Percentiles rank a stretch among this genome's conserved stretches.
phyloP scores from a whole-genome alignment of 2,329 filamentous ascomycete genomes.

The Colletotrichum sp. region DNA sequence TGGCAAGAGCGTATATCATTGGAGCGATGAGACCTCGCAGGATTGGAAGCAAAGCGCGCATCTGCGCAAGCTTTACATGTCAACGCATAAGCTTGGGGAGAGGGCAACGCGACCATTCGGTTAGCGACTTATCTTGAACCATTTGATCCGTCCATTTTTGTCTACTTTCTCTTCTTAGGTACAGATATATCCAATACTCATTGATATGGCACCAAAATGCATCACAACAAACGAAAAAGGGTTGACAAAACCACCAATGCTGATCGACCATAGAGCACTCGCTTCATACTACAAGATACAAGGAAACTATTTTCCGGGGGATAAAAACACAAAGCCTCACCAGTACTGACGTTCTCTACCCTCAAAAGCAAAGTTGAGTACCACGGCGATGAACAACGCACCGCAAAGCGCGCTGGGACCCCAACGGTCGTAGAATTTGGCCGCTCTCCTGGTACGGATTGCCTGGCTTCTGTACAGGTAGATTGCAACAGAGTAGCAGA shows the following conservation, averaged over 20 bases:
- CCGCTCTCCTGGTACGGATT: constrained; percentile 83
- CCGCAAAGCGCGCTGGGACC: constrained; percentile 81
- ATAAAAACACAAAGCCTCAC: constrained; percentile 33
- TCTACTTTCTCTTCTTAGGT: neutral
- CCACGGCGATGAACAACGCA: constrained; percentile 75
- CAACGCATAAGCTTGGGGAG: neutral
- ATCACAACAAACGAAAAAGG: neutral
- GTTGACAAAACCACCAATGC: neutral
- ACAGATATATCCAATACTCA: neutral
- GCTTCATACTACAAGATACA: neutral
- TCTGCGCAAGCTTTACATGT: neutral
- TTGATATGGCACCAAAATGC: neutral
- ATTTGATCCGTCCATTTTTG: neutral
- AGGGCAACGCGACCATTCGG: neutral
- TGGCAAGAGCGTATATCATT: neutral
- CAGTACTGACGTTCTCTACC: constrained; percentile 65
- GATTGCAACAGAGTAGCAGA: constrained; percentile 83
- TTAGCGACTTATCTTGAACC: neutral
- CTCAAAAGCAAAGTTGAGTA: constrained; percentile 81
- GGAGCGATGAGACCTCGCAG: neutral
- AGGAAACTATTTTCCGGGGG: neutral
- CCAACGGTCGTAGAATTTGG: constrained; percentile 89
- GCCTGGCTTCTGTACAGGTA: constrained; percentile 89
- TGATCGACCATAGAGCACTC: neutral
- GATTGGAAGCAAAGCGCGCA: neutral